Conservation (phyloP, 169 alveolate genomes). For the Eimeria sp. region DNA sequence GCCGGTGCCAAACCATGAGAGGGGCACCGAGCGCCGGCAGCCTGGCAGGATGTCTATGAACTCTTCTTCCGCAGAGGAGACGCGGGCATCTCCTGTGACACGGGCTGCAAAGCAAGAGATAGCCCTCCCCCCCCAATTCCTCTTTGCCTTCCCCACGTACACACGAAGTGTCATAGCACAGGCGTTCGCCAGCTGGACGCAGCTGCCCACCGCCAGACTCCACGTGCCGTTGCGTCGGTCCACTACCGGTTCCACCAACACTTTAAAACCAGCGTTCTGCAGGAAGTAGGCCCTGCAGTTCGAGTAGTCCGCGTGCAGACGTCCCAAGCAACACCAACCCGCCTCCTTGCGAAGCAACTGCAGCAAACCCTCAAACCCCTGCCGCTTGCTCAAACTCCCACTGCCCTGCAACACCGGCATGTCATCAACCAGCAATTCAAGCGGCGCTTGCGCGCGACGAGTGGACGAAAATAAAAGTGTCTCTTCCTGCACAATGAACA, state of each 20-base stretch:
- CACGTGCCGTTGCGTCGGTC: slow-evolving; percentile 84
- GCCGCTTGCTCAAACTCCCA: neutral
- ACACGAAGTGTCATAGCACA: slow-evolving; percentile 86
- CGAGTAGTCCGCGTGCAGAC: slow-evolving; percentile 80
- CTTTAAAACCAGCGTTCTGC: slow-evolving; percentile 84
- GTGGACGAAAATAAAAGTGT: slow-evolving; percentile 52
- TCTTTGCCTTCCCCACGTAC: slow-evolving; percentile 83
- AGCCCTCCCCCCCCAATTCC: slow-evolving; percentile 55
- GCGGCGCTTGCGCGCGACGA: slow-evolving; percentile 69
- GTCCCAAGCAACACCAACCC: slow-evolving; percentile 82
- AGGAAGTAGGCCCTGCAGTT: slow-evolving; percentile 78
- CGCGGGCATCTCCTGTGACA: slow-evolving; percentile 38
- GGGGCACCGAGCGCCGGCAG: slow-evolving; percentile 76
- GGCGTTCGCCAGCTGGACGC: slow-evolving; percentile 87
- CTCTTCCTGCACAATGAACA: slow-evolving; percentile 25
- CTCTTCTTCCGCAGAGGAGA: slow-evolving; percentile 40
- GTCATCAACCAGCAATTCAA: slow-evolving; percentile 76
- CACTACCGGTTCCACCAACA: slow-evolving; percentile 87
- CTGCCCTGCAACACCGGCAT: slow-evolving; percentile 68
- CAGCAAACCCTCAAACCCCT: slow-evolving; percentile 35
- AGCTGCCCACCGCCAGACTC: slow-evolving; percentile 87
- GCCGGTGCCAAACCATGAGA: slow-evolving; percentile 80
- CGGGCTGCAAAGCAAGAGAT: slow-evolving; percentile 53
- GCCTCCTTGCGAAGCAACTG: slow-evolving; percentile 76
- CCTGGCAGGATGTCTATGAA: slow-evolving; percentile 75